phyloP scores from a whole-genome alignment of 1,139 yeast genomes.

The Arxiozyma slooffiae region DNA sequence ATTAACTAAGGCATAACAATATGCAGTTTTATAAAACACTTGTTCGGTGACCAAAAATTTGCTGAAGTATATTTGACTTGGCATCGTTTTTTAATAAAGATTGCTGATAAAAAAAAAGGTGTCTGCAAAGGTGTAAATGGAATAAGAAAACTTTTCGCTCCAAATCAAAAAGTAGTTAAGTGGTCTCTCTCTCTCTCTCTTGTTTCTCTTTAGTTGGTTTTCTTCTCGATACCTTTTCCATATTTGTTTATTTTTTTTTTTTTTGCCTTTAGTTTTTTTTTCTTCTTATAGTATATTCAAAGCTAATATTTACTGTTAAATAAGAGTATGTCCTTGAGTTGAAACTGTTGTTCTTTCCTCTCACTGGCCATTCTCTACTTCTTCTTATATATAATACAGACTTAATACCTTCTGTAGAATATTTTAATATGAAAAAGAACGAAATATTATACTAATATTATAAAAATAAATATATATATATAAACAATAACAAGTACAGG shows the following conservation, averaged over 20 bases:
- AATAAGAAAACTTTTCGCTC: background rate
- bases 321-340: too few relatives aligned
- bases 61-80: conserved; percentile 23
- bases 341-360: background rate
- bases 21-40: conserved; percentile 36
- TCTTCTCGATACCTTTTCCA: background rate
- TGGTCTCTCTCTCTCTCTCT: background rate
- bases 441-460: background rate
- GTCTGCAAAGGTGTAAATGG: background rate
- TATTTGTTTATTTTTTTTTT: too few relatives aligned
- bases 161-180: background rate
- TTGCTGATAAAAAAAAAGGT: too few relatives aligned
- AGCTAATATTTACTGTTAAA: too few relatives aligned
- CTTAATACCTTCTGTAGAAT: too few relatives aligned
- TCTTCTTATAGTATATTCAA: too few relatives aligned
- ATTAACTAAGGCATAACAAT: conserved; percentile 76
- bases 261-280: too few relatives aligned
- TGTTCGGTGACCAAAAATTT: conserved; percentile 29
- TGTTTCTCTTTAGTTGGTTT: background rate
- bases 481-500: background rate
- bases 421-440: too few relatives aligned
- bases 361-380: background rate
- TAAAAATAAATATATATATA: background rate
- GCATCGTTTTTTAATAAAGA: conserved; percentile 8
- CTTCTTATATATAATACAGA: background rate